Evolutionary conservation across 768 basidiomycete species (phyloP), one percentile per base, ranked within the genome.

Genomic region (Termitomyces sp.): DNA sequence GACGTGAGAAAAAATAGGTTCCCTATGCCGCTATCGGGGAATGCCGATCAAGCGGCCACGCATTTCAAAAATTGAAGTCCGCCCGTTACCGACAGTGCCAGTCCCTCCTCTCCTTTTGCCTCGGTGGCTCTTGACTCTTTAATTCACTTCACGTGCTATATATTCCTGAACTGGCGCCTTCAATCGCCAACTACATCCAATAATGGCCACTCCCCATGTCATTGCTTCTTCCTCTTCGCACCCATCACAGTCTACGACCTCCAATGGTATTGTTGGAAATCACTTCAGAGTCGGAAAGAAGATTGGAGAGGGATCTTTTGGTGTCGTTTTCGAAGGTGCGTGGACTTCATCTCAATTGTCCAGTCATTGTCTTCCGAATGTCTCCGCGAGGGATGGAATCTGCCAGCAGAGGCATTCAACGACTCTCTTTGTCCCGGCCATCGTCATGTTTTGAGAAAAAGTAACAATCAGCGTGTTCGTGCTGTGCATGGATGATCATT

Each of bases 261-360:
- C 82, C 45, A 89, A 86, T 74, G 86, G 89, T 68, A 85, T 92
- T 73, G 88, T 92, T 61, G 91, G 91, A 47, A 86, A 81, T 69
- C 86, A 91, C 72, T 92, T 86, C 72, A 84, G 91, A 65, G 95
- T 98, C 56, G 96, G 96, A 55, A 95, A 96, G 84, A 98, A 98
- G 86, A 96, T 98, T 73, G 96, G 96, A 52, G 96, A 99, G 77
- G 96, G 96, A 55, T 92, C 90, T n/a, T 99, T 99, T 73, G 96
- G 96, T 69, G 96, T 98, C 66, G 90, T 98, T 64, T 94, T 97
- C 76, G 89, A 98, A 84, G 89, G 97, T 95, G 71, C 55, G 80
- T 59, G 7, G 56, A 32, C n/a, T 59, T 57, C 48, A 56, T 6
- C 47, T 15, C 62, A 31, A 37, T 54, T 4, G 50, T 57, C 36